Evolutionary conservation across 2,329 filamentous ascomycete genomes (phyloP), one percentile per base, ranked within the genome.

Genomic region (Colletotrichum sp.): DNA sequence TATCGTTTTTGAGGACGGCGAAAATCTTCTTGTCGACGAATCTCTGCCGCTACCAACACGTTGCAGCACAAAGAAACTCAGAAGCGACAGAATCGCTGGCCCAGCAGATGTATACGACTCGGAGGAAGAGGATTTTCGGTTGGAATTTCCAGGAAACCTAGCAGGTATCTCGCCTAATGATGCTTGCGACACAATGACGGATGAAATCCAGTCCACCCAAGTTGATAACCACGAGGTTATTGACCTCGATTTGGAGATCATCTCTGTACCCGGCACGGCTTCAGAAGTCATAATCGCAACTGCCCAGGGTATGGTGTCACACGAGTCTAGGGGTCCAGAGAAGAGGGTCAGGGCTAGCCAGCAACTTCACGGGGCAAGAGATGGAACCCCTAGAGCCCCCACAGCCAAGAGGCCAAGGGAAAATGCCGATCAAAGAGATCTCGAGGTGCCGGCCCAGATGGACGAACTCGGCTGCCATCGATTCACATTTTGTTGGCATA

Each of bases 1-100:
- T 5, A 12, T 52, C 43, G 7, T 21, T 12, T 52, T 52, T 7
- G n/a, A 52, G 0, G n/a, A 52, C 10, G 1, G 43, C 0, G 1
- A n/a, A 0, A 52, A 52, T 13, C 43, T 52, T 1, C 0, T 52
- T 21, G 10, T 52, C n/a, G 43, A 21, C 2, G 43, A 52, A 52
- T 52, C 43, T 21, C 9, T 48, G 0, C 39, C 18, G 18, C 43
- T 1, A 13, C n/a, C 4, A 52, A 52, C n/a, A 21, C 3, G n/a
- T 21, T n/a, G 39, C 39, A 1, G n/a, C 43, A 52, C 43, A 0
- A 52, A 21, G n/a, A 52, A 21, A 21, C 43, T 21, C n/a, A 52
- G 10, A 52, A n/a, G 43, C 43, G 43, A 48, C 6, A 21, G 6
- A 6, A 21, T n/a, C 4, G 12, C n/a, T n/a, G 5, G 39, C 18